Evolutionary conservation across 192 early-diverging fungal species (phyloP).

Genomic region (Dissophora ornata): DNA sequence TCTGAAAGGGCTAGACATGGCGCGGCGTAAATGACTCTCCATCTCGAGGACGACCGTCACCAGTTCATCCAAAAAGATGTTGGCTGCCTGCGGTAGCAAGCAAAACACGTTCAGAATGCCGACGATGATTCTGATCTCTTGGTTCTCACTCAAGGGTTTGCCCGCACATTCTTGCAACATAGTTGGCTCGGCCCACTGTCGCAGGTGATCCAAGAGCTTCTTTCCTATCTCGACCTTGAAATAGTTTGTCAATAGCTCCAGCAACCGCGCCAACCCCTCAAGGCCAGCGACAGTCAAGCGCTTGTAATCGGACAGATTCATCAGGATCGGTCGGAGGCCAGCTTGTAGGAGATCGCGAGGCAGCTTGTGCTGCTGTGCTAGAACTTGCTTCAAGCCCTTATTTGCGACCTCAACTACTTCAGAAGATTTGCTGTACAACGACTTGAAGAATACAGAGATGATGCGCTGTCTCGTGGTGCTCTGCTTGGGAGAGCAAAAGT

Average conservation of each 20-base stretch:
- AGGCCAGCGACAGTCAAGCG: slow-evolving; percentile 91
- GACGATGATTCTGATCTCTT: slow-evolving; percentile 94
- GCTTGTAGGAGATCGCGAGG: slow-evolving; percentile 95
- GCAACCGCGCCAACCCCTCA: slow-evolving; percentile 92
- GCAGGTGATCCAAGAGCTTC: slow-evolving; percentile 95
- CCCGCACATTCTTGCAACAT: slow-evolving; percentile 83
- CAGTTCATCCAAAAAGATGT: slow-evolving; percentile 92
- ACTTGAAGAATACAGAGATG: slow-evolving; percentile 98
- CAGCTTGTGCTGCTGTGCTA: slow-evolving; percentile 85
- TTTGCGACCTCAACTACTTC: slow-evolving; percentile 97
- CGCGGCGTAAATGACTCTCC: slow-evolving; percentile 83
- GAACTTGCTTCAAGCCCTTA: slow-evolving; percentile 86
- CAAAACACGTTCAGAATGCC: slow-evolving; percentile 95
- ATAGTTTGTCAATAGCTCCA: slow-evolving; percentile 95
- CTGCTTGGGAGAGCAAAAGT: slow-evolving; percentile 81
- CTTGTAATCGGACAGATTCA: slow-evolving; percentile 95
- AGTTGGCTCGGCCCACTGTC: slow-evolving; percentile 90
- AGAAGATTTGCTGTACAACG: slow-evolving; percentile 92
- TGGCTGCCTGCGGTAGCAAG: slow-evolving; percentile 88
- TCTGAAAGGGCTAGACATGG: slow-evolving; percentile 93
- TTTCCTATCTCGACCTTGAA: slow-evolving; percentile 99
- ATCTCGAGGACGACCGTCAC: slow-evolving; percentile 89
- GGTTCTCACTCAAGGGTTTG: slow-evolving; percentile 88
- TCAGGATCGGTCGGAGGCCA: slow-evolving; percentile 94
- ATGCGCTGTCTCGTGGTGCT: slow-evolving; percentile 87